These are phyloP conservation scores for Orbilia brochopaga DNA, from an alignment of 2,329 filamentous ascomycete genomes.

Conservation along the genomic window DNA sequence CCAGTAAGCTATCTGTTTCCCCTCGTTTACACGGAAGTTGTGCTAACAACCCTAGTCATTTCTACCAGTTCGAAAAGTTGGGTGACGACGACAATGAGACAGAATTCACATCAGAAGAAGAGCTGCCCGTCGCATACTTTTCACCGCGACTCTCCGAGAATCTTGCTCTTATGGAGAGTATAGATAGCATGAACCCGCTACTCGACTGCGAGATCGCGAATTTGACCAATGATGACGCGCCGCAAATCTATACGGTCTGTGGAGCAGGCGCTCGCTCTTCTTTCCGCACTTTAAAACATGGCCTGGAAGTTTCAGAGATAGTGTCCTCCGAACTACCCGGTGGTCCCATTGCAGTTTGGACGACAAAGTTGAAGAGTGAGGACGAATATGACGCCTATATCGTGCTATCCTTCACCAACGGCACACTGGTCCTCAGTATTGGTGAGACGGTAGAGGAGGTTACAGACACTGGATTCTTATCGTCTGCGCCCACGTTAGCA, in stretches of 20 bases:
- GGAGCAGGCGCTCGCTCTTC: constrained; percentile 86
- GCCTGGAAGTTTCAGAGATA: constrained; percentile 89
- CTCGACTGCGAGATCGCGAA: constrained; percentile 92
- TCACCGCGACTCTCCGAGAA: constrained; percentile 79
- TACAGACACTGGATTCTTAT: constrained; percentile 88
- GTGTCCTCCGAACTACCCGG: constrained; percentile 91
- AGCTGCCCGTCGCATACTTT: constrained; percentile 83
- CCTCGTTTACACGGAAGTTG: not conserved
- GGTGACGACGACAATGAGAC: constrained; percentile 92
- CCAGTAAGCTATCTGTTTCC: constrained; percentile 61
- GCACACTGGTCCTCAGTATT: constrained; percentile 89
- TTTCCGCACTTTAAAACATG: constrained; percentile 91
- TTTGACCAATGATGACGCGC: constrained; percentile 86
- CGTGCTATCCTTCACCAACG: constrained; percentile 88
- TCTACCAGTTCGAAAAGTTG: constrained; percentile 97
- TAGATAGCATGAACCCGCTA: constrained; percentile 87
- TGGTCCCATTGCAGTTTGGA: constrained; percentile 92
- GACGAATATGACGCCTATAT: constrained; percentile 95
- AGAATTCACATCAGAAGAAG: constrained; percentile 80
- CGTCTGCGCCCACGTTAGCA: constrained; percentile 84
- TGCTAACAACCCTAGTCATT: constrained; percentile 62
- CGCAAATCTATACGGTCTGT: constrained; percentile 92
- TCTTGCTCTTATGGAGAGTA: constrained; percentile 79
- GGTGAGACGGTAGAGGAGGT: constrained; percentile 97
- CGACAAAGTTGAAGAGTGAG: constrained; percentile 79